These are phyloP conservation scores for Ochetophila trinervis DNA, from an alignment of 306 rosid genomes.

Conservation along the genomic window DNA sequence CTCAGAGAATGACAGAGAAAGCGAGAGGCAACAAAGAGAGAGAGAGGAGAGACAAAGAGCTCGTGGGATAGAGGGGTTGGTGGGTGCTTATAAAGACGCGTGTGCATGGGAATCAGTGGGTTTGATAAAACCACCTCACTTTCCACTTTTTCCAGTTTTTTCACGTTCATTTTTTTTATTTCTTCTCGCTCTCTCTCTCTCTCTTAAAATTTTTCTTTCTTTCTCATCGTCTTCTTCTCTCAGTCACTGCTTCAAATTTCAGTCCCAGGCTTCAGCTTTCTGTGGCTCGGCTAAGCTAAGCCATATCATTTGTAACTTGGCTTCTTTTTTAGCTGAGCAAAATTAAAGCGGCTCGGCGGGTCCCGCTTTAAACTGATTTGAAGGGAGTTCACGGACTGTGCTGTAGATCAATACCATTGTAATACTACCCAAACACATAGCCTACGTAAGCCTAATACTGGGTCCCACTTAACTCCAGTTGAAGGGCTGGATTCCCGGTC, in stretches of 20 bases:
- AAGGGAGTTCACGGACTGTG: slow-evolving; percentile 34
- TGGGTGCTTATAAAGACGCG: slow-evolving; percentile 38
- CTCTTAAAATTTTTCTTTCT: neutral
- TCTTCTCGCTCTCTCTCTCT: neutral
- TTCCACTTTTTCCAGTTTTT: slow-evolving; percentile 14
- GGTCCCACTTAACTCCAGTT: slow-evolving; percentile 38
- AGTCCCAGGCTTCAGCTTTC: neutral
- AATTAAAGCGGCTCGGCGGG: slow-evolving; percentile 1
- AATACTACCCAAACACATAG: slow-evolving; percentile 6
- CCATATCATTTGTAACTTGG: too few relatives aligned
- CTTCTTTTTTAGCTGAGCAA: neutral
- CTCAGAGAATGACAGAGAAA: slow-evolving; percentile 30
- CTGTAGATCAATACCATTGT: slow-evolving; percentile 10
- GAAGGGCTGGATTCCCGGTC: slow-evolving; percentile 10
- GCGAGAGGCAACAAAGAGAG: slow-evolving; percentile 17
- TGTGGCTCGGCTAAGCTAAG: too few relatives aligned
- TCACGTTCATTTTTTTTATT: neutral
- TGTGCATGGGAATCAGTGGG: slow-evolving; percentile 48
- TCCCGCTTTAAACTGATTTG: neutral
- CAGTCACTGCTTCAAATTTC: neutral
- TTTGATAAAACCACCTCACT: slow-evolving; percentile 30
- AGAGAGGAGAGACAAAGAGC: slow-evolving; percentile 19
- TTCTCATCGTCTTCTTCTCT: neutral
- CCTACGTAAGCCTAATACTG: slow-evolving; percentile 7
- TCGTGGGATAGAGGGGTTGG: slow-evolving; percentile 29